These are phyloP conservation scores for Lactarius sp. DNA, from an alignment of 768 basidiomycete genomes.

Conservation along the genomic window DNA sequence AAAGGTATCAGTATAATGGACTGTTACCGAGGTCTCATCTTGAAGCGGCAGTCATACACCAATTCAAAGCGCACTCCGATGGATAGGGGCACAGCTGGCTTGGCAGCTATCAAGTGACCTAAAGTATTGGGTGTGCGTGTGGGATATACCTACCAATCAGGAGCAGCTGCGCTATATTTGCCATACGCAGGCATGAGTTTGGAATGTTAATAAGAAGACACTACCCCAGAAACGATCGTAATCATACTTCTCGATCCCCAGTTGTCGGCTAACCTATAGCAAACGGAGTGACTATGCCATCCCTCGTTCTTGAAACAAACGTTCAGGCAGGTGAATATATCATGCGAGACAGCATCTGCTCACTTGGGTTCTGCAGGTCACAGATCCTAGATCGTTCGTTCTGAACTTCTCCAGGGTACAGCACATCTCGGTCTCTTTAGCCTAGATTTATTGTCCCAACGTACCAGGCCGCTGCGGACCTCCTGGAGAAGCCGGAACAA, in stretches of 20 bases:
- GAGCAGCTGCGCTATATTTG: too few species aligned
- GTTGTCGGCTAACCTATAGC: not conserved
- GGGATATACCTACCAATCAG: too few species aligned
- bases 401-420: constrained; percentile 22
- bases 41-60: not conserved
- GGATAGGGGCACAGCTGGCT: too few species aligned
- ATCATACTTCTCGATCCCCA: not conserved
- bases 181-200: too few species aligned
- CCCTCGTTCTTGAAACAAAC: constrained; percentile 20
- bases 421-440: not conserved
- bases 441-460: not conserved
- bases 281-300: constrained; percentile 13
- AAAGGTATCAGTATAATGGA: not conserved
- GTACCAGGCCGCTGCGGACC: constrained; percentile 47
- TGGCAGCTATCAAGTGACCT: too few species aligned
- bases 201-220: not conserved
- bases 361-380: not conserved
- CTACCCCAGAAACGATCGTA: not conserved
- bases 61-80: too few species aligned
- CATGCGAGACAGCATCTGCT: not conserved
- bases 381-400: constrained; percentile 10
- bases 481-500: constrained; percentile 49
- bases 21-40: not conserved
- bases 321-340: constrained; percentile 12
- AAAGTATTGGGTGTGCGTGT: too few species aligned